Percentiles rank a stretch among this genome's conserved stretches.
phyloP scores from a whole-genome alignment of 2,329 filamentous ascomycete genomes.

The Myotisia sp. region DNA sequence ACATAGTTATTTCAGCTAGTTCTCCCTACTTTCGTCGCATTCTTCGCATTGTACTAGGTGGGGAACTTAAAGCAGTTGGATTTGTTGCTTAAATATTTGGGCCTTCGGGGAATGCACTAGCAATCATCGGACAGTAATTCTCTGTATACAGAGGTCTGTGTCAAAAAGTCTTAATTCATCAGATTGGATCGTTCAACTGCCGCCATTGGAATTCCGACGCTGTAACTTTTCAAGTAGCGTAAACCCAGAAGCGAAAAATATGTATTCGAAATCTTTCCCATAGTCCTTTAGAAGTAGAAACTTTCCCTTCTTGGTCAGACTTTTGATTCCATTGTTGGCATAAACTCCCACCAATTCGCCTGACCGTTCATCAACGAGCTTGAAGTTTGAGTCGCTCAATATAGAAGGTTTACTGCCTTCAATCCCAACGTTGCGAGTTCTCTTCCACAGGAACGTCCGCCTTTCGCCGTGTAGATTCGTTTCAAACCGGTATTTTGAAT shows the following conservation, averaged over 20 bases:
- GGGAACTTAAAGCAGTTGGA: too few relatives aligned
- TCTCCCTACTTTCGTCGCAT: too few relatives aligned
- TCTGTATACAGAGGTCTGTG: too few relatives aligned
- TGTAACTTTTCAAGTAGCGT: slow-evolving; percentile 8
- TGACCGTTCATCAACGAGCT: slow-evolving; percentile 22
- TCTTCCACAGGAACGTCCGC: slow-evolving; percentile 21
- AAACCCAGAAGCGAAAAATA: slow-evolving; percentile 16
- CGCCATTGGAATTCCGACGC: too few relatives aligned
- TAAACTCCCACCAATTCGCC: slow-evolving; percentile 21
- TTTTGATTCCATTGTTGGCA: slow-evolving; percentile 17
- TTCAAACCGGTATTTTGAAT: slow-evolving; percentile 19
- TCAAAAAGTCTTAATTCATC: too few relatives aligned
- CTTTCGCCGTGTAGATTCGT: slow-evolving; percentile 12
- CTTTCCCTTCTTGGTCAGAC: slow-evolving; percentile 20
- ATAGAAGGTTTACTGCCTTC: slow-evolving; percentile 14
- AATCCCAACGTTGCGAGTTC: slow-evolving; percentile 19
- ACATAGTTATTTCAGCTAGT: too few relatives aligned
- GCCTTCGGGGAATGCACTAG: too few relatives aligned
- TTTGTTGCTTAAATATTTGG: too few relatives aligned
- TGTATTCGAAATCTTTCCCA: slow-evolving; percentile 18
- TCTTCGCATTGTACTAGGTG: too few relatives aligned
- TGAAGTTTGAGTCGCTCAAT: slow-evolving; percentile 18
- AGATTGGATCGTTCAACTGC: too few relatives aligned
- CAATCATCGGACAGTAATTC: too few relatives aligned
- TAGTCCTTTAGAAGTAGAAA: slow-evolving; percentile 19